Evolutionary conservation across 441 rosid genomes (phyloP).

Genomic region (Erysimum cheiri): DNA sequence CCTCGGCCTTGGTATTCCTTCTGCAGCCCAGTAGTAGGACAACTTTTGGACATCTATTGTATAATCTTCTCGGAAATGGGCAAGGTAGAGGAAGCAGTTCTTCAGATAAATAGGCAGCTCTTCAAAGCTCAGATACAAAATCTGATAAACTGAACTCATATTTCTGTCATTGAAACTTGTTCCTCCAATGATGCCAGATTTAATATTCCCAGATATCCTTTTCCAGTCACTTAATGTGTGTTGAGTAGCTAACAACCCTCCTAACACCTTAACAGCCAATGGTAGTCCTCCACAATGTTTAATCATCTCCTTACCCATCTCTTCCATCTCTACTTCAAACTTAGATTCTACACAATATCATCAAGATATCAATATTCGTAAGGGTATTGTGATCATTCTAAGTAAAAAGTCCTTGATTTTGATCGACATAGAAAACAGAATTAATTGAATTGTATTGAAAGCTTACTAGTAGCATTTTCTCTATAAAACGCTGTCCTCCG

Average conservation of each 20-base stretch:
- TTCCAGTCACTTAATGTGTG: constrained; percentile 19
- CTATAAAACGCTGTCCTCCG: constrained; percentile 20
- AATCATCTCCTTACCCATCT: constrained; percentile 18
- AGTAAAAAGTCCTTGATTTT: too few species aligned
- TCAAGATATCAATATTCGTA: neutral
- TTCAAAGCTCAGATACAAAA: constrained; percentile 30
- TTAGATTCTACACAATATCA: neutral
- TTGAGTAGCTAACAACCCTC: constrained; percentile 3
- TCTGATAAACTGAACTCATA: neutral
- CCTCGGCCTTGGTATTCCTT: constrained; percentile 1
- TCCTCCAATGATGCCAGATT: constrained; percentile 3
- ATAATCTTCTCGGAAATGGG: constrained; percentile 42
- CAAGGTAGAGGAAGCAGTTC: constrained; percentile 44
- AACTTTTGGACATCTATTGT: neutral
- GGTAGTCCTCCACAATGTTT: neutral
- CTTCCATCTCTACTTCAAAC: constrained; percentile 7
- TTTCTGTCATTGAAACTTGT: neutral
- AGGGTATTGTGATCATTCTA: too few species aligned
- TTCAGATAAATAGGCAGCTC: constrained; percentile 41
- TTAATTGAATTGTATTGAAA: neutral
- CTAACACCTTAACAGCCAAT: constrained; percentile 25
- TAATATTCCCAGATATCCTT: neutral
- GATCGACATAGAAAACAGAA: too few species aligned
- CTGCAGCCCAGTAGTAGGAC: constrained; percentile 41
- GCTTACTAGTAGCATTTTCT: neutral